Base-by-base conservation (phyloP, 306 rosid genomes). In the Castanea mollissima region DNA sequence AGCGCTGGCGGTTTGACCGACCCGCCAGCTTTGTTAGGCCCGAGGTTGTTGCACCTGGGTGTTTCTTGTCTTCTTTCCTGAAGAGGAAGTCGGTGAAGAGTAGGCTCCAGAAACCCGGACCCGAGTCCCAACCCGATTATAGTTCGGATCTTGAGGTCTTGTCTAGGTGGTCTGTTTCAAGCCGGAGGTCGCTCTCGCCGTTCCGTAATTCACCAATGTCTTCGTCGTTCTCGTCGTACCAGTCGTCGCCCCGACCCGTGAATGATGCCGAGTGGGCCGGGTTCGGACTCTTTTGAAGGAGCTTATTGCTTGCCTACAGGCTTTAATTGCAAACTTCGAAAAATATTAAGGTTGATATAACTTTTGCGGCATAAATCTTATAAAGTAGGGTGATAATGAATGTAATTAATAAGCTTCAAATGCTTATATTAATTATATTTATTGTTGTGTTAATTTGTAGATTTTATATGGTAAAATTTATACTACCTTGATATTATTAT, bases 241-340 rank as follows among this genome's bases (percentile, higher is more conserved):
- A 9, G 73, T 87, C 89, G 6, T 91, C 99, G 44, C 98, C 97
- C 14, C 90, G 86, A 57, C 93, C 85, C 76, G 63, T 80, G 0
- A 55, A 77, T 29, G 96, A 91, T 71, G 85, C 86, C 16, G 96
- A 95, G 52, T 93, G 98, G 98, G 97, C 97, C 52, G 96, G 89
- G 25, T 95, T 93, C 46, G 97, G 94, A 7, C 92, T 91, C 38
- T 93, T 93, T 55, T 95, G 79, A 91, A 13, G 3, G 70, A 11
- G 4, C 11, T 27, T 19, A 4, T 3, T 67, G 41, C 54, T 49
- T 49, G 14, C 54, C 1, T 49, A 2, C 3, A 10, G 15, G 54
- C 15, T 49, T 49, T 49, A 49, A 49, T 0, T 2, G 11, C 11
- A 8, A 8, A 38, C 46, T 38, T 38, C 7, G 46, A 38, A 38